Conservation (phyloP, 2,329 filamentous ascomycete genomes). For the Didymella exigua region DNA sequence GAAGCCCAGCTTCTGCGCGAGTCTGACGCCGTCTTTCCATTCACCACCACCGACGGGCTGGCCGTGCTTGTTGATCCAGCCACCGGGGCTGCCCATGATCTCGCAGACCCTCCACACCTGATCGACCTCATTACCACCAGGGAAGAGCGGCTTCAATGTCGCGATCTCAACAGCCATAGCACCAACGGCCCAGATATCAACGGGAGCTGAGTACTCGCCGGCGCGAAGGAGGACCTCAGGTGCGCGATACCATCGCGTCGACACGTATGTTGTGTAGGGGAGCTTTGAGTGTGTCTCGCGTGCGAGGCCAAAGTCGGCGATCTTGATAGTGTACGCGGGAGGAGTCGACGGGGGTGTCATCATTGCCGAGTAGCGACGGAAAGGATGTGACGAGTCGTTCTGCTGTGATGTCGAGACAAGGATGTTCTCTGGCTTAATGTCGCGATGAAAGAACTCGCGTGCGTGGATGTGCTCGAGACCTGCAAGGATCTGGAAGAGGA, state of each 20-base stretch:
- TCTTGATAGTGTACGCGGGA: conserved; percentile 93
- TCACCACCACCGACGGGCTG: conserved; percentile 89
- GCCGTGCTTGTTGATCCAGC: conserved; percentile 95
- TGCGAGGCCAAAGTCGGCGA: conserved; percentile 97
- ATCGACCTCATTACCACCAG: conserved; percentile 96
- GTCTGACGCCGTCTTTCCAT: conserved; percentile 90
- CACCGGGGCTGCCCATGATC: conserved; percentile 98
- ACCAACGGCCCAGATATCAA: conserved; percentile 98
- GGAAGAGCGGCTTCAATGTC: conserved; percentile 94
- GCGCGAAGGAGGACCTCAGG: conserved; percentile 92
- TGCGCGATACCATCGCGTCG: conserved; percentile 92
- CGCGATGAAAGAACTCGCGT: conserved; percentile 96
- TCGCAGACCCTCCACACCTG: conserved; percentile 99
- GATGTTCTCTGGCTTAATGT: conserved; percentile 99
- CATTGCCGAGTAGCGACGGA: conserved; percentile 89
- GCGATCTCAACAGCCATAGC: conserved; percentile 99
- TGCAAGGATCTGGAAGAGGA: conserved; percentile 94
- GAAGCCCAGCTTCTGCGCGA: conserved; percentile 96
- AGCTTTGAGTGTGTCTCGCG: conserved; percentile 95
- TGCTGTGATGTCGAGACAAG: conserved; percentile 89
- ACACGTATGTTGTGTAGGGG: conserved; percentile 98
- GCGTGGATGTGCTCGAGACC: conserved; percentile 97
- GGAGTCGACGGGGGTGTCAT: conserved; percentile 95
- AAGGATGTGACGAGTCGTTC: conserved; percentile 80
- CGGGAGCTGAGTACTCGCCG: conserved; percentile 94